Evolutionary conservation across 495 filamentous ascomycete species (phyloP), one percentile per base, ranked within the genome.

Genomic region (Polyplosphaeria fusca): DNA sequence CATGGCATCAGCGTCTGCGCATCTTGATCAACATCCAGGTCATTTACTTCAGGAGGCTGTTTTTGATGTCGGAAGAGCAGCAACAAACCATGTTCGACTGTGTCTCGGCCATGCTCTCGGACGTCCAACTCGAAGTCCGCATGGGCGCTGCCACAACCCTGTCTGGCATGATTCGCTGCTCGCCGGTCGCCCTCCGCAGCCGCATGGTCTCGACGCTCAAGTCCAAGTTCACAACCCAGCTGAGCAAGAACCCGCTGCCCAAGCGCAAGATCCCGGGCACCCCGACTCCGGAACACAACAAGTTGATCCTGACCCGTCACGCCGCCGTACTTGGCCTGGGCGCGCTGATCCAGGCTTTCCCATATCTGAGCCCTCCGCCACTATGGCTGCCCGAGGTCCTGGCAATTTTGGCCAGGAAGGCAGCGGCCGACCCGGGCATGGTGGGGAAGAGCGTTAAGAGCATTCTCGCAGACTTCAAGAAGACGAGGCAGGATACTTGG

Each of bases 401-500:
- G 59, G 89, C 93, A 26, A 84, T 86, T 39, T 71, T 99, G 52
- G 95, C 93, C 7, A 81, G 83, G 49, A 84, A 86, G 41, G 90
- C 93, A 35, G 89, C 91, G 13, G 88, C 78, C 47, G 93, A 97
- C 65, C 86, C 89, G 0, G 93, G 93, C 0, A 86, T 93, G 57
- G 91, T 99, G 47, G 94, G 94, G 4, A 94, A 94, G 69, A 95
- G 93, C 58, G 93, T 95, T n/a, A 99, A 99, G 79, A 82, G 79
- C 18, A 91, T 95, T 11, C 76, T 99, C 59, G 90, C 90, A 41
- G 93, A 99, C 63, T 99, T 99, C 71, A 99, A 99, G 75, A 99
- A 97, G 81, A 97, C 94, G 45, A 85, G 93, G 70, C 94, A 97
- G 73, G 93, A 99, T 78, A 99, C 92, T 62, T 99, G 93, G 93